A percentile compares a stretch with the other conserved stretches of the same genome.
Evolutionary conservation across 2,329 filamentous ascomycete genomes (phyloP).

Genomic region (Apiospora phragmitis): DNA sequence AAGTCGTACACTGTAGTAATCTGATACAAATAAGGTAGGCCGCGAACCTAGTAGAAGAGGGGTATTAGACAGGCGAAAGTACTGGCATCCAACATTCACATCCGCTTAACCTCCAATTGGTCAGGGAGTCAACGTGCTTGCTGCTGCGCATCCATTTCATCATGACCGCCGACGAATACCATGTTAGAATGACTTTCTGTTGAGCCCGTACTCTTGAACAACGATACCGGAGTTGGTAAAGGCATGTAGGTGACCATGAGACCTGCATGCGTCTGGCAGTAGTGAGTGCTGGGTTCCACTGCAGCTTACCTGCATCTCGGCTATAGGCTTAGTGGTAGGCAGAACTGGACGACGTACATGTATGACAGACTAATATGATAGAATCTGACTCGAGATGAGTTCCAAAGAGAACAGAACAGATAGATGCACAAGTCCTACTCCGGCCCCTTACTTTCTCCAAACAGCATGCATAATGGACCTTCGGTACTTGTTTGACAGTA

Average conservation of each 20-base stretch:
- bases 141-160: background rate
- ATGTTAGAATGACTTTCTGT: background rate
- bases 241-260: background rate
- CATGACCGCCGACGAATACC: background rate
- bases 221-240: background rate
- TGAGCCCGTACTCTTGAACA: background rate
- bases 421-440: background rate
- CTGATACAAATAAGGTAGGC: background rate
- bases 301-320: conserved; percentile 7
- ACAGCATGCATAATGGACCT: background rate
- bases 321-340: background rate
- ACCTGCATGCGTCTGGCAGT: background rate
- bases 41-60: background rate
- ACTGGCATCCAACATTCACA: background rate
- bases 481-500: background rate
- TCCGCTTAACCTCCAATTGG: background rate
- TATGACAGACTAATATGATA: background rate
- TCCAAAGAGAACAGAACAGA: background rate
- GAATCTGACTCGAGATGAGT: background rate
- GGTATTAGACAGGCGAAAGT: background rate
- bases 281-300: background rate
- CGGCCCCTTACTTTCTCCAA: background rate
- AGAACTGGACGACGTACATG: background rate
- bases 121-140: background rate
- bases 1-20: background rate